Evolutionary conservation across 2,329 filamentous ascomycete species (phyloP), one percentile per base, ranked within the genome.

Genomic region (Alternaria incomplexa): DNA sequence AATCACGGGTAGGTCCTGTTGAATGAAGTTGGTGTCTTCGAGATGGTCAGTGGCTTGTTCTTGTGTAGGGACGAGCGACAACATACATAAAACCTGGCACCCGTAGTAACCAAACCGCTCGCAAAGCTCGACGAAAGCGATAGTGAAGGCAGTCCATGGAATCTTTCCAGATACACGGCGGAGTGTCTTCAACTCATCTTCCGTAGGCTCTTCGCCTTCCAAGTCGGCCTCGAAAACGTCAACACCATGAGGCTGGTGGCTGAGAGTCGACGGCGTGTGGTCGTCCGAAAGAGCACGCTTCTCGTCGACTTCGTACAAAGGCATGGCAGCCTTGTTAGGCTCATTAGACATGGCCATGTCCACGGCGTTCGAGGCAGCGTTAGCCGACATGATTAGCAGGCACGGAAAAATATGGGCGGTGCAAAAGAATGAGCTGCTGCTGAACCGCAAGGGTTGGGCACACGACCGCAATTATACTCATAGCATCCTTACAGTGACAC

Each of bases 21-120:
- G 79, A 36, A 81, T 72, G 64, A 79, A 81, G 70, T 81, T 81
- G 64, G 77, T 79, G 69, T 80, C 78, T 80, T 28, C 8, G 3
- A 5, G 6, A 15, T 4, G 7, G 46, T 72, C 48, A 71, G 65
- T 46, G 40, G 8, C 5, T 48, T 32, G 1, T 36, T 17, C 15
- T 17, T 9, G 6, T 25, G 15, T 52, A 22, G 8, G 6, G 5
- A n/a, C 12, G 30, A 22, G 8, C 30, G 9, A 25, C 9, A 45
- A 74, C 83, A 67, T 83, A 86, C 90, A 91, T 28, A 92, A 83
- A 30, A 89, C 85, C 46, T 87, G 86, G 5, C 89, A 89, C 58
- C 91, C 91, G 73, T 93, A 93, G 86, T 92, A 93, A 13, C 89
- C 90, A 81, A 92, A 92, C 52, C 91, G 89, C 81, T 93, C 91